Evolutionary conservation across 2,329 filamentous ascomycete genomes (phyloP), one percentile per base, ranked within the genome.

Genomic region (Sarocladium brachiariae): DNA sequence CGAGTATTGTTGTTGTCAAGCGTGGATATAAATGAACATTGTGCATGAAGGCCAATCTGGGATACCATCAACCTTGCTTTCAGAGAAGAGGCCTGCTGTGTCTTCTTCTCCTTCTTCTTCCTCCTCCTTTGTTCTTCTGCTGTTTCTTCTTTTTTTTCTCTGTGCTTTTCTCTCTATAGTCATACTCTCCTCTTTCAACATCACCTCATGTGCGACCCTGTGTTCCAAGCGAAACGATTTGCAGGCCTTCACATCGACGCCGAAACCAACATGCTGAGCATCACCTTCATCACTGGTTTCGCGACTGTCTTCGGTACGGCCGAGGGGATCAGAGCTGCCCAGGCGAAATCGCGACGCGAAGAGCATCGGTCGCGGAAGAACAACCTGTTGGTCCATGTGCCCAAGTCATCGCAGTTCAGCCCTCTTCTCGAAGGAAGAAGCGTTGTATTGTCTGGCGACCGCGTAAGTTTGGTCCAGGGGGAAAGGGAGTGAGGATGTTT

Each of bases 311-410:
- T 72, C 52, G 73, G 72, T 52, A 65, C 70, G 0, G 67, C 70
- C 18, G 73, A 76, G 58, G 72, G 70, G 14, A 73, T 76, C 52
- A 64, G 70, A 38, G 67, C 72, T 33, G 71, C 71, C 8, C 72
- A 75, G 58, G 63, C 68, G n/a, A 72, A 71, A 54, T 62, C 66
- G 3, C 69, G 67, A 37, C 66, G 66, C 38, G 71, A 75, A 54
- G 73, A 75, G 52, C 73, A 75, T 55, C 67, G 73, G 49, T 68
- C 65, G 54, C 65, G 72, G 47, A 73, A 73, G 54, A 73, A 73
- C 55, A 74, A 75, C 50, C 65, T 76, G 33, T 59, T 71, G 25
- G 68, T 74, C 2, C 70, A 70, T 52, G 74, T 71, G 49, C 65
- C 69, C 39, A 75, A 74, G 60, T 70, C 70, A 23, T 74, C 72